phyloP scores from a whole-genome alignment of 805 yeast species.

The Hanseniaspora clermontiae region DNA sequence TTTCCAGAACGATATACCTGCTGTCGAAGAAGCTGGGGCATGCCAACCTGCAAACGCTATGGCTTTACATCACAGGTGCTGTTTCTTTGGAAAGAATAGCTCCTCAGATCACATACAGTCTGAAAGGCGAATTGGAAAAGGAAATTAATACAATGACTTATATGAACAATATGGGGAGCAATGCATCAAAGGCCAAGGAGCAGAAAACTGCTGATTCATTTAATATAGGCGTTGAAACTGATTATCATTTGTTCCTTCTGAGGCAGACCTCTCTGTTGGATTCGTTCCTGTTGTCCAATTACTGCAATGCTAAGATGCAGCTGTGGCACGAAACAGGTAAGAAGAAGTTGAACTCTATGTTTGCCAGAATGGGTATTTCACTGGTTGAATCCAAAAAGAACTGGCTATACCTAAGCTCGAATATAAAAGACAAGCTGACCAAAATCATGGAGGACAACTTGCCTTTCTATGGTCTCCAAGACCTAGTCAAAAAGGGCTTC shows the following conservation, averaged over 20 bases:
- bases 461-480: constrained; percentile 68
- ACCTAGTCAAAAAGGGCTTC: constrained; percentile 74
- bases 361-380: constrained; percentile 93
- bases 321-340: constrained; percentile 89
- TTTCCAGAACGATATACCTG: constrained; percentile 69
- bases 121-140: constrained; percentile 69
- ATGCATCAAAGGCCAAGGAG: neutral
- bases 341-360: constrained; percentile 72
- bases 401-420: constrained; percentile 82
- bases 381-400: constrained; percentile 77
- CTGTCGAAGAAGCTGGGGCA: constrained; percentile 73
- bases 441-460: constrained; percentile 56
- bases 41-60: constrained; percentile 50
- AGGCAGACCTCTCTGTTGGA: constrained; percentile 92
- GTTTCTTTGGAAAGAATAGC: constrained; percentile 62
- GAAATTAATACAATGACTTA: constrained; percentile 39
- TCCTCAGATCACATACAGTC: constrained; percentile 68
- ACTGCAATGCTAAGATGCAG: constrained; percentile 72
- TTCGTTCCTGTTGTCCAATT: constrained; percentile 80
- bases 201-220: constrained; percentile 32
- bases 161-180: constrained; percentile 14
- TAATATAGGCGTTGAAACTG: constrained; percentile 56
- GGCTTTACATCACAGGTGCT: constrained; percentile 85
- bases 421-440: constrained; percentile 60
- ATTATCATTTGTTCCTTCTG: constrained; percentile 70